phyloP scores from a whole-genome alignment of 2,329 filamentous ascomycete species.

The Plectosphaerella sp. region DNA sequence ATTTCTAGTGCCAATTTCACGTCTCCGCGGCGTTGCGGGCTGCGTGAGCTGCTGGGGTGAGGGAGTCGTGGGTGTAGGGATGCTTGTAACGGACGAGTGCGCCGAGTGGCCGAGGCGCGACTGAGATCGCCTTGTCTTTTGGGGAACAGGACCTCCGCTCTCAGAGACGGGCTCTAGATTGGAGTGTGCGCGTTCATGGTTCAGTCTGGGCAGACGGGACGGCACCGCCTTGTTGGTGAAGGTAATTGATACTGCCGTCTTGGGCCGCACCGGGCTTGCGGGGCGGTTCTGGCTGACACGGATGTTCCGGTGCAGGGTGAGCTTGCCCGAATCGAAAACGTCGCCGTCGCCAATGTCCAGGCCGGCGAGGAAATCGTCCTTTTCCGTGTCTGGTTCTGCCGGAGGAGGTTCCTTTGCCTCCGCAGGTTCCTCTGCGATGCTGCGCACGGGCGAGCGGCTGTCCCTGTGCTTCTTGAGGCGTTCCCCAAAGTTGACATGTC shows the following conservation, averaged over 20 bases:
- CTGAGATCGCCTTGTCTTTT: constrained; percentile 55
- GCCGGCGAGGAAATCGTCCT: constrained; percentile 79
- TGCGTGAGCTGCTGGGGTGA: constrained; percentile 49
- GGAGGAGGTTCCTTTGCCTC: constrained; percentile 24
- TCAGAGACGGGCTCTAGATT: constrained; percentile 92
- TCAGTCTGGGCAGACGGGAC: constrained; percentile 77
- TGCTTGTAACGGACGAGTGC: constrained; percentile 63
- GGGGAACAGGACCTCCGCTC: constrained; percentile 66
- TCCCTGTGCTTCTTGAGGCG: constrained; percentile 69
- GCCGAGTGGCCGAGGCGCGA: constrained; percentile 66
- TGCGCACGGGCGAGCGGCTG: constrained; percentile 50
- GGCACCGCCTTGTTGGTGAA: constrained; percentile 75
- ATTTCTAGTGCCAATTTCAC: constrained; percentile 52
- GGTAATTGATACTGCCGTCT: constrained; percentile 78
- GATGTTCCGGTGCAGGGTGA: constrained; percentile 86
- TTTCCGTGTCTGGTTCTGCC: constrained; percentile 35
- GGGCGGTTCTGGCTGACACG: constrained; percentile 73
- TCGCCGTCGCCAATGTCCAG: constrained; percentile 84
- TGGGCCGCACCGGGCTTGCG: constrained; percentile 65
- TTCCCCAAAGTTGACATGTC: constrained; percentile 77
- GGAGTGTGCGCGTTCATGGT: constrained; percentile 66
- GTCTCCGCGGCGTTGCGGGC: constrained; percentile 56
- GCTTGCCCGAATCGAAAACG: constrained; percentile 73
- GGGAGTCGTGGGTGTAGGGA: constrained; percentile 56
- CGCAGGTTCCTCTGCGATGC: constrained; percentile 30